Evolutionary conservation across 2,329 filamentous ascomycete species (phyloP), one percentile per base, ranked within the genome.

Genomic region (Xylariales sp.): DNA sequence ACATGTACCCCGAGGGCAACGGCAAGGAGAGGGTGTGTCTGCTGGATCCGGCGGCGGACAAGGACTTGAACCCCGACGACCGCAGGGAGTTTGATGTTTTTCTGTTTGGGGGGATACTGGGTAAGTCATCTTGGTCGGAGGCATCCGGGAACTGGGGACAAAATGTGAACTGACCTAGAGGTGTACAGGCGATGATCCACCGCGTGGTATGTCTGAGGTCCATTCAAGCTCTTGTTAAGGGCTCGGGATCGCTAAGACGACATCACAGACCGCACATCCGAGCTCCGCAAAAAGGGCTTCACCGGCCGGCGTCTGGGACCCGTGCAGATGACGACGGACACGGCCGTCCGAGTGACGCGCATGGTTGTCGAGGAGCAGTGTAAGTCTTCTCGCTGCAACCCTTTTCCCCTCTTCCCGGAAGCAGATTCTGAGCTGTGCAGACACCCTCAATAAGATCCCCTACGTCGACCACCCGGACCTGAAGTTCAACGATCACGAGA

Each of bases 311-410:
- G 93, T 44, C 73, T 98, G 21, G 93, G 93, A 1, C 88, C 91
- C 6, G 84, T 90, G 54, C 93, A 98, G 65, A 96, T 98, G 91
- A 97, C 93, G 3, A 98, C 93, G 4, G 93, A 98, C 62, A 98
- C 93, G 15, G 93, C 93, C 4, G 93, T 96, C 38, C 78, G 93
- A 51, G 91, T 96, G 32, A 97, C 93, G 22, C 80, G 93, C 50
- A 84, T 94, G 53, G 86, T 97, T 5, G 82, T 90, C 9, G 86
- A 95, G 57, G 80, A 90, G 50, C 85, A 85, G 69, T 77, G 90
- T 94, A 65, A 50, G 76, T 59, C 27, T 22, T 42, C 7, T n/a
- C 15, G 20, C 27, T 41, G 34, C 33, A 9, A 32, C 14, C 29
- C 5, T 31, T 31, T 10, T 11, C 11, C 18, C 11, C 21, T 15